Evolutionary conservation across 2,329 filamentous ascomycete genomes (phyloP).

Genomic region (Plectosphaerella plurivora): DNA sequence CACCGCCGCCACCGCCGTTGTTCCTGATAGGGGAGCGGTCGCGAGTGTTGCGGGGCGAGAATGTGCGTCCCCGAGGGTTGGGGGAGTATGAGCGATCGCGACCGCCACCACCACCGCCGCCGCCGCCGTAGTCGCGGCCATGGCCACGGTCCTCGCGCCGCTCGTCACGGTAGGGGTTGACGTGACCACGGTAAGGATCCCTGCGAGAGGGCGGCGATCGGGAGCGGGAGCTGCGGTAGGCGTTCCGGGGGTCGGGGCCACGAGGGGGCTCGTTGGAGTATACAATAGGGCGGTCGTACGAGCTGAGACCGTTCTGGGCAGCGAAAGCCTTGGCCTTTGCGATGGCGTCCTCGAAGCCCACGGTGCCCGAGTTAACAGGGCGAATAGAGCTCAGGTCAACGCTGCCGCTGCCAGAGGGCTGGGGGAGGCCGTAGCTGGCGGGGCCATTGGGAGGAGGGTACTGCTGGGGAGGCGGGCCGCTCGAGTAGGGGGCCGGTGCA

Average conservation of each 20-base stretch:
- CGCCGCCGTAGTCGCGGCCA: slow-evolving; percentile 49
- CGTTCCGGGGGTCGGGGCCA: slow-evolving; percentile 34
- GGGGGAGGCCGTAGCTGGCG: slow-evolving; percentile 49
- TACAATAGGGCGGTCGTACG: slow-evolving; percentile 53
- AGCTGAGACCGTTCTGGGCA: slow-evolving; percentile 67
- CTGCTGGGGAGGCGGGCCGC: slow-evolving; percentile 27
- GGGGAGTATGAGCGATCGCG: slow-evolving; percentile 73
- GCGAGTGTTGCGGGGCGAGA: slow-evolving; percentile 54
- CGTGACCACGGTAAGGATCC: slow-evolving; percentile 68
- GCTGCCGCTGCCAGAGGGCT: slow-evolving; percentile 68
- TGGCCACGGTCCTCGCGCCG: slow-evolving; percentile 51
- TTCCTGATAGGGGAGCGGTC: slow-evolving; percentile 55
- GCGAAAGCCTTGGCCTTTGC: slow-evolving; percentile 81
- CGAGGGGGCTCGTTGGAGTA: slow-evolving; percentile 32
- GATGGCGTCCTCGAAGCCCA: slow-evolving; percentile 80
- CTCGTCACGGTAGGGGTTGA: slow-evolving; percentile 83
- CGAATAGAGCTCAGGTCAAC: slow-evolving; percentile 77
- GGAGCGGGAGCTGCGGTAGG: slow-evolving; percentile 64
- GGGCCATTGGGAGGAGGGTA: slow-evolving; percentile 23
- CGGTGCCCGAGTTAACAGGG: slow-evolving; percentile 73
- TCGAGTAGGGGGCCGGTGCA: slow-evolving; percentile 30
- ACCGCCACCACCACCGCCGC: slow-evolving; percentile 24
- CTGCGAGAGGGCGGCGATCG: slow-evolving; percentile 66
- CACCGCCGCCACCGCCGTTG: slow-evolving; percentile 29
- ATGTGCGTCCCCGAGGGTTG: slow-evolving; percentile 49